phyloP scores from a whole-genome alignment of 352 stramenopile species.

The Lagenidium sp. region DNA sequence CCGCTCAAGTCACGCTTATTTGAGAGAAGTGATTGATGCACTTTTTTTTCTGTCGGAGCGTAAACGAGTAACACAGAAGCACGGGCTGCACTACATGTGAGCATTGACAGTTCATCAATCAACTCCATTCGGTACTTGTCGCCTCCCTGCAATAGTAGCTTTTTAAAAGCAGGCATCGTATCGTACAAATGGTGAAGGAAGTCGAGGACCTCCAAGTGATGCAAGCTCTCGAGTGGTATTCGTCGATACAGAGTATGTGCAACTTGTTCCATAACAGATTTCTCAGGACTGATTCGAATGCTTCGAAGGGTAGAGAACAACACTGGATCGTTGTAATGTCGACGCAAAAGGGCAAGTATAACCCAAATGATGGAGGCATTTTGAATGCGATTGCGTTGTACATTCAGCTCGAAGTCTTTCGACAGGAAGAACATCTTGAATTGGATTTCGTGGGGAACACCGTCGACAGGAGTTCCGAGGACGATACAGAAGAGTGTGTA shows the following conservation, averaged over 20 bases:
- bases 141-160: constrained; percentile 1
- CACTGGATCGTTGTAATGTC: constrained; percentile 42
- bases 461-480: constrained; percentile 51
- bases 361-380: constrained; percentile 45
- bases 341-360: constrained; percentile 41
- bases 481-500: constrained; percentile 58
- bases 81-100: constrained; percentile 39
- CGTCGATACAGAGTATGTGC: constrained; percentile 6
- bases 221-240: constrained; percentile 4
- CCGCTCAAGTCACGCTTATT: constrained; percentile 29
- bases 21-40: constrained; percentile 28
- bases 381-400: constrained; percentile 36
- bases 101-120: constrained; percentile 38
- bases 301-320: constrained; percentile 13
- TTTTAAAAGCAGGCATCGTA: constrained; percentile 8
- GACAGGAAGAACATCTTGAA: constrained; percentile 53
- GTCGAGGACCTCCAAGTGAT: constrained; percentile 39
- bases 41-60: constrained; percentile 16
- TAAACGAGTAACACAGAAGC: constrained; percentile 30
- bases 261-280: constrained; percentile 11
- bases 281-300: constrained; percentile 9
- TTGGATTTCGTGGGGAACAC: constrained; percentile 42
- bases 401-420: constrained; percentile 67
- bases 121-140: constrained; percentile 50
- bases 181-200: constrained; percentile 34